Evolutionary conservation across 345 rosid genomes (phyloP).

Genomic region (Aegle marmelos): DNA sequence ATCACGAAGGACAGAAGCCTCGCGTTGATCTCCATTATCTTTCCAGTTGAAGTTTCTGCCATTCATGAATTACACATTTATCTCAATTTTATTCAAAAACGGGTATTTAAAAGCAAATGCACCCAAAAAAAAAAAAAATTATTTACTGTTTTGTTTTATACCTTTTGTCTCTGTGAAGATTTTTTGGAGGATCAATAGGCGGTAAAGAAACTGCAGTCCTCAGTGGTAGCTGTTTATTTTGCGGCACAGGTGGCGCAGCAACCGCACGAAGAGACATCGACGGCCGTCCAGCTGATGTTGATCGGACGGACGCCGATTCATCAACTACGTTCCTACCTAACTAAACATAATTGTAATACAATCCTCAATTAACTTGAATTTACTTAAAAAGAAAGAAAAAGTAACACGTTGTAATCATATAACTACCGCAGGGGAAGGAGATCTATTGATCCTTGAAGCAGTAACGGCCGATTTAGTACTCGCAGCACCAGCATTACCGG

Average conservation of each 20-base stretch:
- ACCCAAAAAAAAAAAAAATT: background rate
- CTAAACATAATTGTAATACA: slow-evolving; percentile 27
- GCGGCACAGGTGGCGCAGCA: slow-evolving; percentile 51
- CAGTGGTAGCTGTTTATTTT: slow-evolving; percentile 46
- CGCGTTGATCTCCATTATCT: slow-evolving; percentile 57
- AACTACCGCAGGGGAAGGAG: slow-evolving; percentile 88
- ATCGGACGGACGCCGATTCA: slow-evolving; percentile 43
- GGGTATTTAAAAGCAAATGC: background rate
- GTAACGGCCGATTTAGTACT: slow-evolving; percentile 29
- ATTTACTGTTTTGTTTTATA: slow-evolving; percentile 7
- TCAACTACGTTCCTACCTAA: slow-evolving; percentile 50
- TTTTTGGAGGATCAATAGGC: slow-evolving; percentile 63
- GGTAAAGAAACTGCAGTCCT: slow-evolving; percentile 62
- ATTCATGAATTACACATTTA: slow-evolving; percentile 7
- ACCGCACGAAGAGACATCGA: slow-evolving; percentile 46
- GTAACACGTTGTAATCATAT: background rate
- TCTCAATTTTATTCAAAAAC: background rate
- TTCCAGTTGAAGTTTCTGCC: slow-evolving; percentile 52
- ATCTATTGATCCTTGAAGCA: slow-evolving; percentile 57
- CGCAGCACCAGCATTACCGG: slow-evolving; percentile 4
- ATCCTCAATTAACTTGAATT: background rate
- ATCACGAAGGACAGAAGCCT: slow-evolving; percentile 91
- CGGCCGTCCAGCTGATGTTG: slow-evolving; percentile 61
- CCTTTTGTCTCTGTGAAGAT: slow-evolving; percentile 61
- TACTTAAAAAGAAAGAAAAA: background rate